Percentiles rank a stretch among this genome's conserved stretches.
phyloP scores from a whole-genome alignment of 176 grass and related monocot species.

The Zea mays region Zm-B73-REFERENCE-NAM-5.0 NC_050100.1:82740501-82741000 shows the following conservation, averaged over 20 bases:
- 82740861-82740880: constrained; percentile 13
- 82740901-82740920: neutral
- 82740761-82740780: constrained; percentile 34
- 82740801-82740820: constrained; percentile 33
- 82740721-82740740: neutral
- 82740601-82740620: constrained; percentile 52
- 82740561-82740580: constrained; percentile 44
- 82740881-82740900: neutral
- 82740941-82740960: too few species aligned
- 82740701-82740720: too few species aligned
- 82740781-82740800: constrained; percentile 14
- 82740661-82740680: constrained; percentile 77
- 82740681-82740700: constrained; percentile 5
- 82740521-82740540: neutral
- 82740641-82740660: constrained; percentile 36
- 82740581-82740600: constrained; percentile 50
- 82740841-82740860: neutral
- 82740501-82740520: constrained; percentile 45
- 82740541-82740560: constrained; percentile 7
- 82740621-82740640: constrained; percentile 21
- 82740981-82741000: constrained; percentile 18
- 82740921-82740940: neutral
- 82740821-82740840: constrained; percentile 29
- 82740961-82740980: neutral
- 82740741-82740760: neutral